These are phyloP conservation scores for Emergomyces pasteurianus DNA, from an alignment of 2,329 filamentous ascomycete genomes.

Conservation along the genomic window DNA sequence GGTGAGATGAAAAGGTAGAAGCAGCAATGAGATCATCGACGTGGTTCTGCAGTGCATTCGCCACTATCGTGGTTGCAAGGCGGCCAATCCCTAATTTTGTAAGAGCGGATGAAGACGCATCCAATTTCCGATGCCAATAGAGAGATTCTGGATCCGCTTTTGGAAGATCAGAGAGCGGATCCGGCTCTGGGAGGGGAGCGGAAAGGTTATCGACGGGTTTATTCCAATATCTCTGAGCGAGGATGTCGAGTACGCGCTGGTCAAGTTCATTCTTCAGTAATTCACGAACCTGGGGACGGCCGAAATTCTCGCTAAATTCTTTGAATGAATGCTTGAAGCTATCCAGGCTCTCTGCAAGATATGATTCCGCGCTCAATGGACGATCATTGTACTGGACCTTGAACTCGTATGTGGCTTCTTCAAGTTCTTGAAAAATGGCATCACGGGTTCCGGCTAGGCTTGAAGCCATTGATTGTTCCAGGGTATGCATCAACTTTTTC, in stretches of 20 bases:
- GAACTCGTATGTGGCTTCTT: constrained; percentile 96
- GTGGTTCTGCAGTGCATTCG: constrained; percentile 72
- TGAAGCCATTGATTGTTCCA: constrained; percentile 94
- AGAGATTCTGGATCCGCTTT: constrained; percentile 74
- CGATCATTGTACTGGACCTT: constrained; percentile 99
- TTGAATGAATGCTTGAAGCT: constrained; percentile 98
- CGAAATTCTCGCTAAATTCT: constrained; percentile 80
- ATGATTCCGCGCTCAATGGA: constrained; percentile 87
- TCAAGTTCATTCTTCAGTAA: constrained; percentile 87
- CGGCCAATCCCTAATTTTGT: constrained; percentile 92
- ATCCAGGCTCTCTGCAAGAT: constrained; percentile 88
- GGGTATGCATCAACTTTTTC: constrained; percentile 92
- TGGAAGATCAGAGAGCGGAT: constrained; percentile 65
- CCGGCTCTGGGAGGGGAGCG: constrained; percentile 51
- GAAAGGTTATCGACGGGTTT: constrained; percentile 80
- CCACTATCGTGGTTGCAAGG: constrained; percentile 82
- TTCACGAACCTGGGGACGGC: constrained; percentile 75
- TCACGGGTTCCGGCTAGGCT: constrained; percentile 82
- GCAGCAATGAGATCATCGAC: constrained; percentile 65
- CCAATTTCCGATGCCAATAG: constrained; percentile 90
- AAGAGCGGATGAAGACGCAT: constrained; percentile 77
- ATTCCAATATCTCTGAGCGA: constrained; percentile 96
- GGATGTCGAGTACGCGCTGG: constrained; percentile 82
- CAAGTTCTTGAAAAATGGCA: constrained; percentile 85
- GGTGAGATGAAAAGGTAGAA: constrained; percentile 80